Evolutionary conservation across 192 early-diverging fungal species (phyloP), one percentile per base, ranked within the genome.

Genomic region (Irineochytrium annulatum): DNA sequence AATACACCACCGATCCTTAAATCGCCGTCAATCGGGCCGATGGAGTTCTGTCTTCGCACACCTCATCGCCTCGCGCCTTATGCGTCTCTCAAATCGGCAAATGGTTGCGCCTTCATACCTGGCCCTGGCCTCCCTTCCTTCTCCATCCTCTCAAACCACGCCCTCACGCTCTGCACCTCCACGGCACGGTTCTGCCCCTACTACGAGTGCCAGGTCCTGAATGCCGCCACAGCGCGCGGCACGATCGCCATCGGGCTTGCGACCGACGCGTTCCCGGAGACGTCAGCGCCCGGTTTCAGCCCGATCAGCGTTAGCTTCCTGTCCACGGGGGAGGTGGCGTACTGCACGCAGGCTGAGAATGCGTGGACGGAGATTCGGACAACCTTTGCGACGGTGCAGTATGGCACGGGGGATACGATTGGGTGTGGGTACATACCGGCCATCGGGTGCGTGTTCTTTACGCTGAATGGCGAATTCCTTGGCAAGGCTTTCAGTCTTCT

Each of bases 401-500:
- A 20, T 22, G 46, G 17, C 26, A 24, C 46, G 11, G 46, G 46
- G 6, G 46, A 49, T 22, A 49, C 46, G 8, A 22, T 49, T 24
- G 46, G 46, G 6, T 49, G 46, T 24, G 46, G 46, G 11, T 49
- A 17, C 46, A 49, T 49, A 8, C 46, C 46, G 24, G 46, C 46
- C 24, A 24, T 49, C 22, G 46, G 46, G 13, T 14, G 46, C 24
- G 46, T 49, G 46, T 49, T 49, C 22, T 49, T 49, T 24, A 49
- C 46, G 13, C 46, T 49, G 11, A 49, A 49, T 24, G 46, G 46
- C 11, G 46, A 49, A 24, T 49, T 49, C 24, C 24, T 49, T 14
- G 46, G 46, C 24, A 24, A 49, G 24, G 46, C 46, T 5, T 49
- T 49, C 24, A 22, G 17, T 14, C 26, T 49, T 14, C 46, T 49